Conservation (phyloP, 1,139 yeast genomes). For the Kurtzmaniella natalensis region DNA sequence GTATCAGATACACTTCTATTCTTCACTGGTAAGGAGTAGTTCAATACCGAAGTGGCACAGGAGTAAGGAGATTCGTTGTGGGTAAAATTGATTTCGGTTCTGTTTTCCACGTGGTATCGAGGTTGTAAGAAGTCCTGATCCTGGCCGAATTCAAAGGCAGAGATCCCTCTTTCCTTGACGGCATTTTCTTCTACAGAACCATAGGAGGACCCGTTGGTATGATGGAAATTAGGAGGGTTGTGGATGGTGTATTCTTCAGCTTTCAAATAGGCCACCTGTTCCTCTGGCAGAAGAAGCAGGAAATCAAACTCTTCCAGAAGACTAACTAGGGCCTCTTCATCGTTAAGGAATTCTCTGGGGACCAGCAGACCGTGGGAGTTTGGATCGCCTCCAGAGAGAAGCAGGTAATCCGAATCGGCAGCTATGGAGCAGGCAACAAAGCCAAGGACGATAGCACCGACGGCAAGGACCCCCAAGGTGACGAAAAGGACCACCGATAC, state of each 20-base stretch:
- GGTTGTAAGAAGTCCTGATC: conserved; percentile 28
- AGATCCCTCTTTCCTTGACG: conserved; percentile 37
- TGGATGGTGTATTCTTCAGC: conserved; percentile 32
- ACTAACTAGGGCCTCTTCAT: conserved; percentile 34
- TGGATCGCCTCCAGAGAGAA: neutral
- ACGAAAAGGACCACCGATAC: neutral
- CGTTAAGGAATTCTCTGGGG: conserved; percentile 40
- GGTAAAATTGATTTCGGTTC: conserved; percentile 55
- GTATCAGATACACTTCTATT: conserved; percentile 54
- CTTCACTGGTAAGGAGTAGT: conserved; percentile 59
- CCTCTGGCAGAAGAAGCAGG: conserved; percentile 39
- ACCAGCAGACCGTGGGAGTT: conserved; percentile 15
- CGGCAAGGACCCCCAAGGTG: neutral
- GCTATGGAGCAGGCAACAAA: neutral
- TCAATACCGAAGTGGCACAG: conserved; percentile 47
- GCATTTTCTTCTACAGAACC: conserved; percentile 26
- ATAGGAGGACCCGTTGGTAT: conserved; percentile 32
- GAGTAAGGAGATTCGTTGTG: conserved; percentile 40
- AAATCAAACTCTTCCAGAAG: conserved; percentile 38
- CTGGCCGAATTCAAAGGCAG: conserved; percentile 41
- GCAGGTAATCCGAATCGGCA: neutral
- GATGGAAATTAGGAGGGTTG: conserved; percentile 30
- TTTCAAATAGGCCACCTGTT: conserved; percentile 31
- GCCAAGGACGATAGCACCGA: neutral
- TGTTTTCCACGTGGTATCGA: conserved; percentile 52